Conservation (phyloP, 371 early-diverging fungal species). For the Apophysomyces elegans region DNA sequence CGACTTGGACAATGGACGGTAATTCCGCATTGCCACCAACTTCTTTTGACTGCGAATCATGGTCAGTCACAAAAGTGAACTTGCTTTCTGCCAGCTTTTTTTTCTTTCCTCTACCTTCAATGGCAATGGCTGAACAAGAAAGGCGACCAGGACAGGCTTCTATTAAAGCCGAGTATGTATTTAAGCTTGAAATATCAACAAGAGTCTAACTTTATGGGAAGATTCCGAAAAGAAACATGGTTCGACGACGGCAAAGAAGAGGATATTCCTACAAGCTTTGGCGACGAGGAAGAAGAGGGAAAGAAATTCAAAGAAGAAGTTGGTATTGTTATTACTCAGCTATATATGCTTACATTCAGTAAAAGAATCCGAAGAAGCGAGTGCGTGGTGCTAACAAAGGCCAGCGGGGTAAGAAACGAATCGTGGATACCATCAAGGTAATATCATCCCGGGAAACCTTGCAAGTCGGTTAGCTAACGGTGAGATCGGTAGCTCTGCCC, state of each 20-base stretch:
- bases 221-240: conserved; percentile 49
- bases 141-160: conserved; percentile 17
- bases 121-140: conserved; percentile 5
- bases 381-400: conserved; percentile 44
- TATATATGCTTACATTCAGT: background rate
- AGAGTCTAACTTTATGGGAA: conserved; percentile 10
- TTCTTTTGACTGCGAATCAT: too few species aligned
- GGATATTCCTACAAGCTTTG: conserved; percentile 22
- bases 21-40: too few species aligned
- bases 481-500: conserved; percentile 53
- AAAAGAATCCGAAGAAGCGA: conserved; percentile 5
- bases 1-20: too few species aligned
- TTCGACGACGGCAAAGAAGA: conserved; percentile 31
- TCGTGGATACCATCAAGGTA: conserved; percentile 41
- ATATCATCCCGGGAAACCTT: background rate
- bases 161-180: conserved; percentile 22
- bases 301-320: conserved; percentile 25
- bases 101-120: conserved; percentile 2
- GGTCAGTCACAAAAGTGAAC: too few species aligned
- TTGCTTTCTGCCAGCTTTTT: conserved; percentile 15
- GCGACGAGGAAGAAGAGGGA: conserved; percentile 35
- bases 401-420: conserved; percentile 45
- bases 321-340: background rate
- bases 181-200: background rate
- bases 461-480: background rate